Percentiles rank a stretch among this genome's conserved stretches.
phyloP scores from a whole-genome alignment of 2,329 filamentous ascomycete genomes.

The Microcyclosporella mali region DNA sequence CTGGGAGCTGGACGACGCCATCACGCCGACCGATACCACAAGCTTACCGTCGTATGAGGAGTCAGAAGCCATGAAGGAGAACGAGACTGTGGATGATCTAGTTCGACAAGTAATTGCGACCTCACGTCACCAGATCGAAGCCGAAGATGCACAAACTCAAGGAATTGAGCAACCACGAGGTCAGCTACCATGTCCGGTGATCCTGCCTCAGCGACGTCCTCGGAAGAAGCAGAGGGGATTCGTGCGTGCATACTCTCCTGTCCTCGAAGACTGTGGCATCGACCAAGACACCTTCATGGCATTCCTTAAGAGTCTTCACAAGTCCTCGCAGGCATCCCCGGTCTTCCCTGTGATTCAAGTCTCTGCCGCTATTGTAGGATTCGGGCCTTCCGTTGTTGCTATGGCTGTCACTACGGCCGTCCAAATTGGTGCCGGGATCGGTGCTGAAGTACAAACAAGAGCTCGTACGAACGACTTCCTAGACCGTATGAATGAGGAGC shows the following conservation, averaged over 20 bases:
- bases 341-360: constrained; percentile 24
- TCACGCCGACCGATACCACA: constrained; percentile 10
- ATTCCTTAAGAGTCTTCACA: constrained; percentile 46
- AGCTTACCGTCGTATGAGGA: constrained; percentile 26
- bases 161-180: not conserved
- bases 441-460: constrained; percentile 35
- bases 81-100: constrained; percentile 17
- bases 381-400: constrained; percentile 37
- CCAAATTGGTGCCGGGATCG: constrained; percentile 38
- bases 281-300: constrained; percentile 44
- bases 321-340: constrained; percentile 36
- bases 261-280: constrained; percentile 43
- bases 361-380: constrained; percentile 33
- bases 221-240: constrained; percentile 46
- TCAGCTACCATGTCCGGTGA: constrained; percentile 41
- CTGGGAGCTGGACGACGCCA: constrained; percentile 29
- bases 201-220: constrained; percentile 49
- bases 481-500: constrained; percentile 49
- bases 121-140: not conserved
- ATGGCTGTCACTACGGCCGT: constrained; percentile 42
- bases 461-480: constrained; percentile 49
- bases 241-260: constrained; percentile 48
- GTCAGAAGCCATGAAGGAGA: constrained; percentile 14
- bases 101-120: constrained; percentile 20
- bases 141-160: not conserved